phyloP scores from a whole-genome alignment of 495 filamentous ascomycete genomes.

The Penicillium fimorum region DNA sequence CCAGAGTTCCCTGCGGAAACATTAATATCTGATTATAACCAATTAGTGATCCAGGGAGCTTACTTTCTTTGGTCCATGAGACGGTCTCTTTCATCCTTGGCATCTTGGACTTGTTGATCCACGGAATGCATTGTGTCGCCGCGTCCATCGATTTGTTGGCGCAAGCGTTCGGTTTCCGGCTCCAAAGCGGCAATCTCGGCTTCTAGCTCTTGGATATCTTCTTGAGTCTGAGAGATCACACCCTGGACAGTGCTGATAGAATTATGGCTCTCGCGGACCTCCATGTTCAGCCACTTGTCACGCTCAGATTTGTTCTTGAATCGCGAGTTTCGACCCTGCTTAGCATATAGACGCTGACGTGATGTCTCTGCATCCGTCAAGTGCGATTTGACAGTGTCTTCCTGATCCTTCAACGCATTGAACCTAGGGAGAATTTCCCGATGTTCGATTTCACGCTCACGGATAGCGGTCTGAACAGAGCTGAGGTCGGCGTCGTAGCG shows the following conservation, averaged over 20 bases:
- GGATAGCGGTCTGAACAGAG: slow-evolving; percentile 71
- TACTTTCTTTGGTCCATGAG: slow-evolving; percentile 83
- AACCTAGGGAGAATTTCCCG: slow-evolving; percentile 70
- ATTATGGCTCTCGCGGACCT: slow-evolving; percentile 77
- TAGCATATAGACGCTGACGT: slow-evolving; percentile 81
- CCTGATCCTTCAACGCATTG: slow-evolving; percentile 67
- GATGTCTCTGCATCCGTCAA: slow-evolving; percentile 73
- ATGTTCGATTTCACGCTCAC: slow-evolving; percentile 72
- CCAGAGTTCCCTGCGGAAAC: slow-evolving; percentile 61
- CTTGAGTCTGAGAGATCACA: slow-evolving; percentile 75
- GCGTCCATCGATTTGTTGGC: slow-evolving; percentile 74
- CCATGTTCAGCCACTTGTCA: slow-evolving; percentile 75
- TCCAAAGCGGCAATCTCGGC: slow-evolving; percentile 68
- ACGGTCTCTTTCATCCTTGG: slow-evolving; percentile 77
- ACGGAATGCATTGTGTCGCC: slow-evolving; percentile 68
- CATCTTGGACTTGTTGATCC: slow-evolving; percentile 68
- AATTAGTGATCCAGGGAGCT: slow-evolving; percentile 9
- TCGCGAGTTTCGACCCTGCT: slow-evolving; percentile 86
- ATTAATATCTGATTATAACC: slow-evolving; percentile 13
- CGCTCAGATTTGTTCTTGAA: slow-evolving; percentile 87
- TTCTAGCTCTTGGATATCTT: slow-evolving; percentile 79
- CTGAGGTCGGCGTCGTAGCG: slow-evolving; percentile 72
- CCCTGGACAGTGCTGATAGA: slow-evolving; percentile 75
- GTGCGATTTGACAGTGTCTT: slow-evolving; percentile 63
- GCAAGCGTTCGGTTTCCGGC: slow-evolving; percentile 65